Percentiles rank a stretch among this genome's conserved stretches.
phyloP scores from a whole-genome alignment of 768 basidiomycete species.

The Rhizopogon salebrosus region DNA sequence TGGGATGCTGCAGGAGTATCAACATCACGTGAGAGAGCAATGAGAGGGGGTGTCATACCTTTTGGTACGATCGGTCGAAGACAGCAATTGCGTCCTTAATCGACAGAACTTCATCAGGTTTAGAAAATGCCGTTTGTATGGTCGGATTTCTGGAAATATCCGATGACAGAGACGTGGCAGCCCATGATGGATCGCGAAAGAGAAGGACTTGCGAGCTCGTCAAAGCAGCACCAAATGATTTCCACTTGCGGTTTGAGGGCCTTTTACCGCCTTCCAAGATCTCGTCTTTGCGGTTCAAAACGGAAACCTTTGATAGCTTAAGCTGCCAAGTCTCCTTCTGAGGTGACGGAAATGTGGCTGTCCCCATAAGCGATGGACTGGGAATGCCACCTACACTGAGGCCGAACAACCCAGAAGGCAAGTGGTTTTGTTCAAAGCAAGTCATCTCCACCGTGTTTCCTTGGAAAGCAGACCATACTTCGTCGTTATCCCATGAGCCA shows the following conservation, averaged over 20 bases:
- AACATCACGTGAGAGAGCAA: neutral
- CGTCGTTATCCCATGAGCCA: conserved; percentile 62
- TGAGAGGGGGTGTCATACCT: conserved; percentile 44
- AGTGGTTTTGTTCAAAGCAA: conserved; percentile 33
- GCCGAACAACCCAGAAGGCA: conserved; percentile 36
- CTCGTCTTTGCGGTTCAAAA: conserved; percentile 81
- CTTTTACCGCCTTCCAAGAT: conserved; percentile 71
- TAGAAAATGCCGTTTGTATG: conserved; percentile 42
- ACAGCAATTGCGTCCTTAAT: conserved; percentile 77
- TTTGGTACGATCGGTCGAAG: conserved; percentile 69
- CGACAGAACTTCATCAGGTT: conserved; percentile 83
- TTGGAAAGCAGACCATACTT: conserved; percentile 58
- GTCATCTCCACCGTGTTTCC: conserved; percentile 56
- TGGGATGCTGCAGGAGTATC: conserved; percentile 41
- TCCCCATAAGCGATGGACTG: conserved; percentile 22
- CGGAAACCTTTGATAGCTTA: conserved; percentile 75
- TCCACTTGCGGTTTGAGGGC: conserved; percentile 81
- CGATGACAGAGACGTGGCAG: conserved; percentile 37
- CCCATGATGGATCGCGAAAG: conserved; percentile 71
- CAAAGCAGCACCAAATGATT: conserved; percentile 74
- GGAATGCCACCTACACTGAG: conserved; percentile 33
- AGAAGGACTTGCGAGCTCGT: conserved; percentile 90
- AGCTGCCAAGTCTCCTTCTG: conserved; percentile 39
- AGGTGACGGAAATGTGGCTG: conserved; percentile 21
- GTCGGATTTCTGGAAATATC: conserved; percentile 30